phyloP scores from a whole-genome alignment of 805 yeast genomes.

The Tetrapisispora arboricola region DNA sequence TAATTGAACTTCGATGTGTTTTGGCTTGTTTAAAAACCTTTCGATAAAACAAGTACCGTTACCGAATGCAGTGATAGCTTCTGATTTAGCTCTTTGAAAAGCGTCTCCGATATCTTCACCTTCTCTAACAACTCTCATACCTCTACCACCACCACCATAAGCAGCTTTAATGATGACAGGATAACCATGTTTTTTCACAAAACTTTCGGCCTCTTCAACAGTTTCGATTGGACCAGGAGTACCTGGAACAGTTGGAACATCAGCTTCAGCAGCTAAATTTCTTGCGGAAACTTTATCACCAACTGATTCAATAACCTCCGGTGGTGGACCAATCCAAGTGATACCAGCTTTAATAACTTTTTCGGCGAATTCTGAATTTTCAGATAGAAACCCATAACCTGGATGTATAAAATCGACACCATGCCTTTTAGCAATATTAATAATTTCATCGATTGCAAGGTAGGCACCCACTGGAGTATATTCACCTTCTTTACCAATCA shows the following conservation, averaged over 20 bases:
- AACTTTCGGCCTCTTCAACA: slow-evolving; percentile 65
- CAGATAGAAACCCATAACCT: slow-evolving; percentile 84
- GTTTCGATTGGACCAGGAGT: slow-evolving; percentile 91
- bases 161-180: slow-evolving; percentile 99
- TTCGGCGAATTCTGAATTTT: slow-evolving; percentile 86
- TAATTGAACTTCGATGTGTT: slow-evolving; percentile 95
- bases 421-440: slow-evolving; percentile 70
- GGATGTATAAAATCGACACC: slow-evolving; percentile 83
- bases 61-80: slow-evolving; percentile 93
- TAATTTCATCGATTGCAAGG: slow-evolving; percentile 89
- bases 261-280: slow-evolving; percentile 64
- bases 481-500: slow-evolving; percentile 81
- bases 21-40: slow-evolving; percentile 88
- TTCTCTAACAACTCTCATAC: slow-evolving; percentile 97
- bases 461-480: slow-evolving; percentile 94
- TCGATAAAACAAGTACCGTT: slow-evolving; percentile 97
- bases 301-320: slow-evolving; percentile 79
- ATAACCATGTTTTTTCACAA: slow-evolving; percentile 77
- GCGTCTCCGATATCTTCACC: slow-evolving; percentile 92
- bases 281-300: slow-evolving; percentile 98
- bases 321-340: slow-evolving; percentile 93
- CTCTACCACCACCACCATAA: slow-evolving; percentile 99
- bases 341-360: slow-evolving; percentile 87
- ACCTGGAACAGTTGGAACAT: slow-evolving; percentile 95
- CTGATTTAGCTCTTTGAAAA: slow-evolving; percentile 85